Evolutionary conservation across 2,329 filamentous ascomycete species (phyloP).

Genomic region (Aureobasidium mangrovei): DNA sequence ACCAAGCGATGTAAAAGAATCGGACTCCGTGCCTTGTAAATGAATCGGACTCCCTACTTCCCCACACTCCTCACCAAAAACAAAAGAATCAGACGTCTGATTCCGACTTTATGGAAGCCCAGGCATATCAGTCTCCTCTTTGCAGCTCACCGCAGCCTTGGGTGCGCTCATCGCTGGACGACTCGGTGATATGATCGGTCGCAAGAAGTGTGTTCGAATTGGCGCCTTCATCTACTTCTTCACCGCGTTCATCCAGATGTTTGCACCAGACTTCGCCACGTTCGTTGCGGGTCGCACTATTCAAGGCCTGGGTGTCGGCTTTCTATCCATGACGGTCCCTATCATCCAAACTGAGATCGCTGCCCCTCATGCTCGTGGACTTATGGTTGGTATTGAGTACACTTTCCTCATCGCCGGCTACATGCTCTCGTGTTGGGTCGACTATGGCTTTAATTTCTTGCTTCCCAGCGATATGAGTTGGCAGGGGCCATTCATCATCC

Average conservation of each 20-base stretch:
- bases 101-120: no score
- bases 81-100: no score
- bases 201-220: conserved; percentile 67
- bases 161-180: conserved; percentile 76
- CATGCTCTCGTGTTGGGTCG: conserved; percentile 88
- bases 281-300: conserved; percentile 50
- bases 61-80: no score
- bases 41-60: no score
- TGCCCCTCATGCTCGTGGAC: conserved; percentile 85
- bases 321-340: conserved; percentile 38
- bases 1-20: no score
- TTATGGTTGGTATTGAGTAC: conserved; percentile 92
- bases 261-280: conserved; percentile 69
- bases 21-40: no score
- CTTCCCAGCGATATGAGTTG: conserved; percentile 76
- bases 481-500: conserved; percentile 78
- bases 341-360: conserved; percentile 51
- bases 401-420: conserved; percentile 91
- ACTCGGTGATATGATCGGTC: conserved; percentile 80
- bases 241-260: conserved; percentile 57
- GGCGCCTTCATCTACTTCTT: conserved; percentile 37
- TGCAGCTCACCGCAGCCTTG: conserved; percentile 82
- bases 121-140: conserved; percentile 88
- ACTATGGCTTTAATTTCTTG: conserved; percentile 77
- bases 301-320: conserved; percentile 36